Evolutionary conservation across 2,329 filamentous ascomycete species (phyloP).

Genomic region (Cytospora chrysosperma): DNA sequence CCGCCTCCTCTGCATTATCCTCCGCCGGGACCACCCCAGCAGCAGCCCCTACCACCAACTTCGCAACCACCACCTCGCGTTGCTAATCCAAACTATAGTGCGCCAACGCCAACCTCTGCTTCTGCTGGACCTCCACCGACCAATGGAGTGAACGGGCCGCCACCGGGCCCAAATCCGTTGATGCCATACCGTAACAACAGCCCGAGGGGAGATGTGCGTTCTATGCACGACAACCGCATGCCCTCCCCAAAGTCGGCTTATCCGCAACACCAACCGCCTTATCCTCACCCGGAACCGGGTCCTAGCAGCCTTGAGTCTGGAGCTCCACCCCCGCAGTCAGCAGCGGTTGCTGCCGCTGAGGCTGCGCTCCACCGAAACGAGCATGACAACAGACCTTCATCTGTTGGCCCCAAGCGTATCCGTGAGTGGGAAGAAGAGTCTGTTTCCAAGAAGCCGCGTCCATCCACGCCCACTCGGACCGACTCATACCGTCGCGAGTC

Average conservation of each 20-base stretch:
- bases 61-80: conserved; percentile 48
- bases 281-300: conserved; percentile 68
- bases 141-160: conserved; percentile 44
- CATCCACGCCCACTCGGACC: conserved; percentile 67
- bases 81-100: conserved; percentile 59
- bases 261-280: conserved; percentile 69
- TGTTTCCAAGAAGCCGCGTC: conserved; percentile 77
- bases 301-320: conserved; percentile 70
- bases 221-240: conserved; percentile 79
- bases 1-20: conserved; percentile 56
- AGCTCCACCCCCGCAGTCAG: conserved; percentile 59
- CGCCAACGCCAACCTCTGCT: conserved; percentile 46
- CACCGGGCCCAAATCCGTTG: conserved; percentile 49
- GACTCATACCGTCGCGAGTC: conserved; percentile 75
- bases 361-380: conserved; percentile 41
- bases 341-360: conserved; percentile 60
- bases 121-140: conserved; percentile 40
- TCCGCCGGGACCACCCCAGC: conserved; percentile 48
- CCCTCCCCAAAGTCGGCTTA: conserved; percentile 90
- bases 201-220: conserved; percentile 79
- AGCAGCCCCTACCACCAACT: conserved; percentile 38
- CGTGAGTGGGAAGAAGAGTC: conserved; percentile 91
- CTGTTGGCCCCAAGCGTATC: conserved; percentile 77
- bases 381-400: conserved; percentile 73
- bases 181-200: conserved; percentile 77